Percentiles rank a stretch among this genome's conserved stretches.
These are phyloP conservation scores for Haberlea rhodopensis DNA, from an alignment of 257 asterid species.

Conservation along the genomic window DNA sequence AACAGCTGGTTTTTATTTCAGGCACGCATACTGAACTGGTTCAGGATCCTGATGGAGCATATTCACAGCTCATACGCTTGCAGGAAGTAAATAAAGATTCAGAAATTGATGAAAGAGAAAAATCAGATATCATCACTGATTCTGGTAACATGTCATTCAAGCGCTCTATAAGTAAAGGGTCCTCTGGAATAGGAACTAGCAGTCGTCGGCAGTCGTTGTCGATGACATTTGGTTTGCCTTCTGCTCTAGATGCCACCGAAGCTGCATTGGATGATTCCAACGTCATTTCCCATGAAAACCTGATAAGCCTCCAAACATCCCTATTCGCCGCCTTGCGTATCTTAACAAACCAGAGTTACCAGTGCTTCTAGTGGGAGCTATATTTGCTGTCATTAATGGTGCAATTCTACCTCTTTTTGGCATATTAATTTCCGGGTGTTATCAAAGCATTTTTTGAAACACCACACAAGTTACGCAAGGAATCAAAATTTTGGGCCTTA, in stretches of 20 bases:
- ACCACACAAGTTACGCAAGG: constrained; percentile 41
- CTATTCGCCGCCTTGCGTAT: constrained; percentile 64
- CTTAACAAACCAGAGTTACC: no score
- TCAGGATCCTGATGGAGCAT: constrained; percentile 56
- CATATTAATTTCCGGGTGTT: constrained; percentile 46
- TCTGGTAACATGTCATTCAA: constrained; percentile 47
- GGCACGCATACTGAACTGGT: no score
- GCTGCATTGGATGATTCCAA: constrained; percentile 21
- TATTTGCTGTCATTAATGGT: constrained; percentile 52
- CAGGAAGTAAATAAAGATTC: no score
- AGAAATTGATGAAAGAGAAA: no score
- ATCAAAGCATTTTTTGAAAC: no score
- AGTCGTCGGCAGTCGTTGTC: constrained; percentile 55
- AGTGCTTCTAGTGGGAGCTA: no score
- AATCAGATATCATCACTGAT: constrained; percentile 34
- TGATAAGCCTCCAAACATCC: constrained; percentile 39
- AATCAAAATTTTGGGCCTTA: constrained; percentile 59
- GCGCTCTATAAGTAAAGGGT: no score
- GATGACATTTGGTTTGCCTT: constrained; percentile 49
- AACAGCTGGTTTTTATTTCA: neutral
- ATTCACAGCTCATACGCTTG: constrained; percentile 56
- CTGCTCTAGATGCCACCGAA: constrained; percentile 27
- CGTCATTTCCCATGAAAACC: constrained; percentile 16
- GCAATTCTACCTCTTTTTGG: constrained; percentile 59
- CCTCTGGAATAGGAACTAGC: constrained; percentile 63